phyloP scores from a whole-genome alignment of 2,329 filamentous ascomycete species.

The Camptophora hylomeconis region DNA sequence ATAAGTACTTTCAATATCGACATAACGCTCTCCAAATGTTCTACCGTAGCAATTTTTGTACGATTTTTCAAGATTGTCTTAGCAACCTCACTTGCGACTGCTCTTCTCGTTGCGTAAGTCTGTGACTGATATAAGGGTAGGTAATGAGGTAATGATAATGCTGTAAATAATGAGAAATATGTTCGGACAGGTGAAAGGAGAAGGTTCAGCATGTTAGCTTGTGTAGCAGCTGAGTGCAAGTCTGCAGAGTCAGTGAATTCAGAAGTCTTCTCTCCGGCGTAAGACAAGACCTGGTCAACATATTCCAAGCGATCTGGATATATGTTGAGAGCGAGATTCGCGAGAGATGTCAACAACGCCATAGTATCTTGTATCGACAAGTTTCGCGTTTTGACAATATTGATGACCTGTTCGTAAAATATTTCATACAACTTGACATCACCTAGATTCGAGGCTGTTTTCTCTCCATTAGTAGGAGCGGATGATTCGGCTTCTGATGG shows the following conservation, averaged over 20 bases:
- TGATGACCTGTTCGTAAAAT: conserved; percentile 92
- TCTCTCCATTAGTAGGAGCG: conserved; percentile 21
- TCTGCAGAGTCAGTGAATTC: conserved; percentile 94
- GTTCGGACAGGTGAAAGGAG: conserved; percentile 82
- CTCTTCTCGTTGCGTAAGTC: conserved; percentile 80
- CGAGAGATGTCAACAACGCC: conserved; percentile 81
- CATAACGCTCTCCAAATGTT: conserved; percentile 77
- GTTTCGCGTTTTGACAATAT: conserved; percentile 79
- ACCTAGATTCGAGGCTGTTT: conserved; percentile 27
- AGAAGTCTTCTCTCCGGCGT: conserved; percentile 71
- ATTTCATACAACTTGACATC: conserved; percentile 90
- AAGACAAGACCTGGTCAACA: conserved; percentile 84
- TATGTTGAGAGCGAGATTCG: conserved; percentile 88
- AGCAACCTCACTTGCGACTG: conserved; percentile 80
- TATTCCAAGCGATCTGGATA: conserved; percentile 75
- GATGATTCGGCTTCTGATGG: conserved; percentile 18
- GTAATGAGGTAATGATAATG: conserved; percentile 80
- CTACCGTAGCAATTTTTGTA: conserved; percentile 61
- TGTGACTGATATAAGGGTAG: conserved; percentile 82
- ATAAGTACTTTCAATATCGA: conserved; percentile 84
- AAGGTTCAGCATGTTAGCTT: conserved; percentile 77
- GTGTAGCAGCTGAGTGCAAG: conserved; percentile 72
- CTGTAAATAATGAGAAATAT: conserved; percentile 93
- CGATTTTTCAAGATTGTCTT: conserved; percentile 70
- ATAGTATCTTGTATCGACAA: conserved; percentile 91